A percentile compares a stretch with the other conserved stretches of the same genome.
Conservation (phyloP, 2,329 filamentous ascomycete genomes). For the Trichoderma sp. region DNA sequence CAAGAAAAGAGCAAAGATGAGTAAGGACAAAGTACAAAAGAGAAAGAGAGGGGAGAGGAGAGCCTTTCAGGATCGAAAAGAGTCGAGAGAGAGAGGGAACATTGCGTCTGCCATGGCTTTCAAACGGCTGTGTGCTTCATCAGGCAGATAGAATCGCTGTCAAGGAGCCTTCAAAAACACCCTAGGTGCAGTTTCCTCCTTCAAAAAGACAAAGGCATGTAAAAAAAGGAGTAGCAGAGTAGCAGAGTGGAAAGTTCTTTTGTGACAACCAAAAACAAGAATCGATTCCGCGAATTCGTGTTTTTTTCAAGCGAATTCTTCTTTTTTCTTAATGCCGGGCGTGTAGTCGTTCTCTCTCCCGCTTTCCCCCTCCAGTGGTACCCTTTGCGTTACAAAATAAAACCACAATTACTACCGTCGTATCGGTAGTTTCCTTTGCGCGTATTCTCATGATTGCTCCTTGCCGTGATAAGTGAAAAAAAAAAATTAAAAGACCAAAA, state of each 20-base stretch:
- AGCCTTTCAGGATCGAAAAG: neutral
- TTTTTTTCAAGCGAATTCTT: neutral
- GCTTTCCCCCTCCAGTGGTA: neutral
- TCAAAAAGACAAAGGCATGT: neutral
- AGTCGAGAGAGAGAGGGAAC: neutral
- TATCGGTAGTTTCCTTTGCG: neutral
- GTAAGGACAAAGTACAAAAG: neutral
- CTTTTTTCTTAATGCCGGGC: neutral
- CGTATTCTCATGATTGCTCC: constrained; percentile 6
- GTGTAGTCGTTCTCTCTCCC: neutral
- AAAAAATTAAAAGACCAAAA: neutral
- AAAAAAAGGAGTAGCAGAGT: neutral
- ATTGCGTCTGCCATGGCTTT: neutral
- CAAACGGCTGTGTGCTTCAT: neutral
- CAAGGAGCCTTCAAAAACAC: neutral
- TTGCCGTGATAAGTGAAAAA: constrained; percentile 8
- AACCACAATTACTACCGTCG: constrained; percentile 10
- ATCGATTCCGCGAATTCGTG: constrained; percentile 7
- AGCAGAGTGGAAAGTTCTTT: neutral
- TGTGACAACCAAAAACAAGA: neutral
- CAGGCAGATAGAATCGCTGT: neutral
- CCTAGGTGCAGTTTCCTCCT: neutral
- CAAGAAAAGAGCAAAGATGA: neutral
- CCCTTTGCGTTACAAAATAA: constrained; percentile 5
- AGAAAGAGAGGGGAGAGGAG: neutral